Base-by-base conservation (phyloP, 2,329 filamentous ascomycete genomes). In the Zasmidium angulare region DNA sequence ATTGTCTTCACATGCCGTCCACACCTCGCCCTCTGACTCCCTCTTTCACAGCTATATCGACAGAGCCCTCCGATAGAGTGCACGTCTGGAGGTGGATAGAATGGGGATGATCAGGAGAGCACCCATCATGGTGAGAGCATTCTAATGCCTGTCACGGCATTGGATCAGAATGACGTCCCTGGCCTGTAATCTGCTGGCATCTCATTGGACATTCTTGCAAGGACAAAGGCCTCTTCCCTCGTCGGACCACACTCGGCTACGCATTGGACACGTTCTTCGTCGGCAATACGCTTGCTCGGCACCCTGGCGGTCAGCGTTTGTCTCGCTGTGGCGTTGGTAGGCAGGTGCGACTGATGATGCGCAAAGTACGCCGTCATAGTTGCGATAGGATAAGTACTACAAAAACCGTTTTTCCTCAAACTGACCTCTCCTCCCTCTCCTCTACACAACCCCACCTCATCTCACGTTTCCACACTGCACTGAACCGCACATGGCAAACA, bases 401-500 rank as follows among this genome's bases (percentile, higher is more conserved):
- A 3, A 21, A 11, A 6, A 17, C 43, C 46, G n/a, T 55, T 7
- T 17, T 20, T 43, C n/a, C 22, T 47, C 17, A n/a, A n/a, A n/a
- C n/a, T n/a, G n/a, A 6, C 43, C 20, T 24, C 7, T 36, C 22
- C 36, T 24, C 40, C 43, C 21, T 7, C 47, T 43, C 19, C n/a
- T 48, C 26, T 29, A 11, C 26, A 29, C 26, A 29, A 29, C 26
- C n/a, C n/a, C 4, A 29, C 12, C 43, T 17, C n/a, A 6, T 20
- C 12, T 22, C 19, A 20, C 21, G 22, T 10, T 55, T 36, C 24
- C 23, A 31, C 19, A 51, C 29, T 31, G 14, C 36, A 46, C 19
- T 58, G 50, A 58, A n/a, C n/a, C 36, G n/a, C 36, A 43, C 36
- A 43, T 47, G 54, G 49, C 49, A 43, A 61, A 14, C 36, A 69